Conservation (phyloP, 805 yeast genomes). For the Kodamaea kaohsiungensis region DNA sequence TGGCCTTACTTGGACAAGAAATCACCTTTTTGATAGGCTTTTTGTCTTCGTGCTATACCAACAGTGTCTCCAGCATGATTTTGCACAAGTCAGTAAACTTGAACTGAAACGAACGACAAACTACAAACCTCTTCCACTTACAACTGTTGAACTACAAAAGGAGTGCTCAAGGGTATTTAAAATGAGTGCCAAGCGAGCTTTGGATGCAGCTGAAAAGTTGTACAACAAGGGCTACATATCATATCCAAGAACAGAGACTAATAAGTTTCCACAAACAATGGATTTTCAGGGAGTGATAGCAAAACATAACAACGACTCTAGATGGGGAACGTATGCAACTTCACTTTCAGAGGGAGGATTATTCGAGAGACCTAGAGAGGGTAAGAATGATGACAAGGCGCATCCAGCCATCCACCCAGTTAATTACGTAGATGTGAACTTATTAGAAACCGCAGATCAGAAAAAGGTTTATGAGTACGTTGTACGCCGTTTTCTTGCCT, state of each 20-base stretch:
- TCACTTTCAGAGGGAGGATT: conserved; percentile 29
- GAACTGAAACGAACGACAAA: conserved; percentile 67
- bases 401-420: conserved; percentile 99
- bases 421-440: conserved; percentile 36
- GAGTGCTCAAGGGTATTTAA: conserved; percentile 75
- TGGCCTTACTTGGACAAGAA: conserved; percentile 69
- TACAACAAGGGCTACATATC: conserved; percentile 87
- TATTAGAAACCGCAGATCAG: conserved; percentile 44
- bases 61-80: conserved; percentile 53
- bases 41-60: conserved; percentile 66
- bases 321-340: conserved; percentile 76
- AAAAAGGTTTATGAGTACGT: conserved; percentile 83
- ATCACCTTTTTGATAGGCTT: conserved; percentile 70
- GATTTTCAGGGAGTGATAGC: conserved; percentile 61
- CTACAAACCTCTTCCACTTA: conserved; percentile 84
- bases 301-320: conserved; percentile 54
- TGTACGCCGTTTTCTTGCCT: conserved; percentile 82
- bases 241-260: conserved; percentile 98
- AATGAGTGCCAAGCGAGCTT: conserved; percentile 75
- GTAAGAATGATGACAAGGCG: conserved; percentile 87
- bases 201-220: conserved; percentile 77
- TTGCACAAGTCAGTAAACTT: conserved; percentile 53
- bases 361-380: conserved; percentile 67
- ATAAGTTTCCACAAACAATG: conserved; percentile 75
- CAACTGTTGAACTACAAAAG: conserved; percentile 92